Percentiles rank a stretch among this genome's conserved stretches.
phyloP scores from a whole-genome alignment of 140 eudicot genomes.

The Oenanthe javanica region DNA sequence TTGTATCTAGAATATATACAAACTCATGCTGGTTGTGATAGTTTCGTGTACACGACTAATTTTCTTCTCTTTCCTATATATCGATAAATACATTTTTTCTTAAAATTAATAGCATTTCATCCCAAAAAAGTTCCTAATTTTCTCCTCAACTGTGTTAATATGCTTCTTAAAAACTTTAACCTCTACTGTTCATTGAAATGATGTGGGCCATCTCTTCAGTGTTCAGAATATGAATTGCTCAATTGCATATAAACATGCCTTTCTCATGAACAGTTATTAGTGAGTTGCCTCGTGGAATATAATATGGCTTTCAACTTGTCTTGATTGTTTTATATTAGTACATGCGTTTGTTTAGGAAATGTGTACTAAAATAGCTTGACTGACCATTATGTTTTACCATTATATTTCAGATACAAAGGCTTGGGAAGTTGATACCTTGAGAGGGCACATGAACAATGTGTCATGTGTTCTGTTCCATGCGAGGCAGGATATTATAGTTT shows the following conservation, averaged over 20 bases:
- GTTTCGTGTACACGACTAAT: neutral
- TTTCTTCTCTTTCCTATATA: neutral
- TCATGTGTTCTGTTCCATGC: slow-evolving; percentile 51
- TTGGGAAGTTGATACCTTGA: slow-evolving; percentile 49
- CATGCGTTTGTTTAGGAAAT: neutral
- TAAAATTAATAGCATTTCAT: neutral
- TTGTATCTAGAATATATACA: neutral
- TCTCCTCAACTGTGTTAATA: neutral
- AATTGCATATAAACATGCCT: neutral
- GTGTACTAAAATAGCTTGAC: neutral
- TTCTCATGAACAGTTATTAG: neutral
- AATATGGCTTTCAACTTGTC: neutral
- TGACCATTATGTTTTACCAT: neutral
- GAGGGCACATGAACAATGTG: slow-evolving; percentile 51
- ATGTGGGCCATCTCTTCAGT: neutral
- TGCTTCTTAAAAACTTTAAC: neutral
- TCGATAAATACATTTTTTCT: no score
- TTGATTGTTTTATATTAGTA: neutral
- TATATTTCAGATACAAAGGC: slow-evolving; percentile 39
- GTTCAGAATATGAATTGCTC: neutral
- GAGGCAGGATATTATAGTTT: slow-evolving; percentile 45
- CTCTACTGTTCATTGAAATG: neutral
- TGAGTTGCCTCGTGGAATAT: neutral
- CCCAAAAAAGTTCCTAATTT: neutral
- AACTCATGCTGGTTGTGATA: neutral